Conservation (phyloP, 495 filamentous ascomycete genomes). For the Aspergillus leporis region DNA sequence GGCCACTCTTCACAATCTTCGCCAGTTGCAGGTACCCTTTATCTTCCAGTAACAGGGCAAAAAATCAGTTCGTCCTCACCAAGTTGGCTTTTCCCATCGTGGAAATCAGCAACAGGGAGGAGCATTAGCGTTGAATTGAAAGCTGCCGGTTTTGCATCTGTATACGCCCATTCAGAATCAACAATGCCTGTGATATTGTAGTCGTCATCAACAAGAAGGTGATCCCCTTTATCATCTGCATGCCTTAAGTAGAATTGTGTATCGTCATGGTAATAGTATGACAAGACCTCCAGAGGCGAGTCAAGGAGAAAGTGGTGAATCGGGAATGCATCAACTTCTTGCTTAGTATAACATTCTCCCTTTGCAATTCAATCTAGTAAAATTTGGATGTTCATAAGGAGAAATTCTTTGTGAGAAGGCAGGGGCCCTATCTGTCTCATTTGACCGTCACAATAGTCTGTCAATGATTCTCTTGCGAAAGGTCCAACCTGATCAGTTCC, state of each 20-base stretch:
- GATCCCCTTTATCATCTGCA: conserved; percentile 47
- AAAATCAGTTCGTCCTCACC: conserved; percentile 34
- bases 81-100: conserved; percentile 34
- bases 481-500: conserved; percentile 25
- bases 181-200: conserved; percentile 47
- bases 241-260: conserved; percentile 44
- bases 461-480: conserved; percentile 34
- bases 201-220: conserved; percentile 44
- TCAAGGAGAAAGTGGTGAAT: conserved; percentile 42
- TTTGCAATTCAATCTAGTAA: conserved; percentile 32
- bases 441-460: conserved; percentile 20
- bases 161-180: conserved; percentile 47
- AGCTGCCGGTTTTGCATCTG: conserved; percentile 32
- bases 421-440: conserved; percentile 26
- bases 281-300: conserved; percentile 13
- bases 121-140: conserved; percentile 46
- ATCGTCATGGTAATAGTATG: conserved; percentile 20
- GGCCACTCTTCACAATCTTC: conserved; percentile 31
- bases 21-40: conserved; percentile 33
- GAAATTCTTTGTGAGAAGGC: conserved; percentile 21
- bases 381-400: conserved; percentile 19
- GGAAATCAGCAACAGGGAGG: conserved; percentile 44
- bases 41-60: conserved; percentile 32
- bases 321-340: conserved; percentile 36
- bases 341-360: conserved; percentile 27